Percentiles rank a stretch among this genome's conserved stretches.
Conservation (phyloP, 1,284 basidiomycete species). For the Earliella scabrosa region DNA sequence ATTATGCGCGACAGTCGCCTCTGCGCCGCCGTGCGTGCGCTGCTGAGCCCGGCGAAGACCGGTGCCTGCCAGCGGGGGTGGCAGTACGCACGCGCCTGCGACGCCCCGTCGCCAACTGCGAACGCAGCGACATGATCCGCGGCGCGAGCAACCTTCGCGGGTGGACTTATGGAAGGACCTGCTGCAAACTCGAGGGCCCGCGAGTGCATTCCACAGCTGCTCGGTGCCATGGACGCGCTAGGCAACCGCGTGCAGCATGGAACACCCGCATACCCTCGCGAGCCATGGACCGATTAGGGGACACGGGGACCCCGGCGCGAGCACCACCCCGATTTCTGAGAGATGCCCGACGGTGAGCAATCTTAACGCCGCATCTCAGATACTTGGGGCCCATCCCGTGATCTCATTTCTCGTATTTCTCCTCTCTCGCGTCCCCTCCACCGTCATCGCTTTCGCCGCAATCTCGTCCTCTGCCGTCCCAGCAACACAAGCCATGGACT, state of each 20-base stretch:
- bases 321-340: constrained; percentile 19
- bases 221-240: background rate
- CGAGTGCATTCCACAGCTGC: too few relatives aligned
- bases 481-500: constrained; percentile 1
- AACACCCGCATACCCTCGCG: background rate
- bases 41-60: too few relatives aligned
- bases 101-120: too few relatives aligned
- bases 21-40: too few relatives aligned
- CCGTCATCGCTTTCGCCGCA: background rate
- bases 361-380: constrained; percentile 30
- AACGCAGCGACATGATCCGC: too few relatives aligned
- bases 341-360: constrained; percentile 3
- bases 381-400: constrained; percentile 12
- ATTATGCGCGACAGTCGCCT: too few relatives aligned
- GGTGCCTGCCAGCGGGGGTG: too few relatives aligned
- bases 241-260: background rate
- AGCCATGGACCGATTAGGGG: constrained; percentile 1
- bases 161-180: background rate
- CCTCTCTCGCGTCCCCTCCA: too few relatives aligned
- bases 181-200: background rate
- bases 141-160: too few relatives aligned
- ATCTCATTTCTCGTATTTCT: constrained; percentile 5
- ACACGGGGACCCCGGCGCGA: constrained; percentile 1
- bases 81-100: too few relatives aligned
- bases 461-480: background rate